Base-by-base conservation (phyloP, 441 rosid genomes). In the Gossypium aridum region DNA sequence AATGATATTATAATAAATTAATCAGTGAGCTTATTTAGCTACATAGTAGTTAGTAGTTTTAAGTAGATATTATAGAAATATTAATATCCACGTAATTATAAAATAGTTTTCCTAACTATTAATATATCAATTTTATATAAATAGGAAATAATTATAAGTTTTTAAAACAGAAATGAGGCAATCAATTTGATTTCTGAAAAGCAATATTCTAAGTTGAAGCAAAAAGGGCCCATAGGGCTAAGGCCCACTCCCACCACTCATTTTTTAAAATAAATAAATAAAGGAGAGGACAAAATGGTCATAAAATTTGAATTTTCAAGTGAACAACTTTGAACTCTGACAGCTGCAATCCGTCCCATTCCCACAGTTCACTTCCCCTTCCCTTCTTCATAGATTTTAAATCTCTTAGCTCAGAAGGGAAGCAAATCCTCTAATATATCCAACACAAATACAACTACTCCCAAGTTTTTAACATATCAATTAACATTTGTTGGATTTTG, bases 281-380 rank as follows among this genome's bases (percentile, higher is more conserved):
- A 14, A 12, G 14, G 25, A 70, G 77, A 76, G 90, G 86, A 87
- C 74, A 79, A 34, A 79, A 57, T 75, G 67, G 91, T 85, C 88
- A 84, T 80, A 78, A 31, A 31, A 81, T 85, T 83, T 87, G 89
- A 89, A 90, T 87, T 86, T 76, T 77, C 16, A 70, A 51, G 64
- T 70, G 62, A 54, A 9, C 67, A 63, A 43, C 45, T 78, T 85
- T 83, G 75, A 85, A 68, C 80, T 71, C 39, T 75, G 87, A 80
- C 90, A 86, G 84, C 88, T 87, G 82, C 78, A 57, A 78, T 74
- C 26, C 79, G 79, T 26, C 64, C 64, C 64, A 25, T n/a, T 74
- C 75, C 79, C 84, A 28, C 64, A 76, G 64, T 68, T 61, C 70
- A 72, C 39, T 13, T 17, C 75, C 80, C 61, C 20, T 39, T 70